A percentile compares a stretch with the other conserved stretches of the same genome.
phyloP scores from a whole-genome alignment of 2,329 filamentous ascomycete genomes.

The Curvularia spicifera region DNA sequence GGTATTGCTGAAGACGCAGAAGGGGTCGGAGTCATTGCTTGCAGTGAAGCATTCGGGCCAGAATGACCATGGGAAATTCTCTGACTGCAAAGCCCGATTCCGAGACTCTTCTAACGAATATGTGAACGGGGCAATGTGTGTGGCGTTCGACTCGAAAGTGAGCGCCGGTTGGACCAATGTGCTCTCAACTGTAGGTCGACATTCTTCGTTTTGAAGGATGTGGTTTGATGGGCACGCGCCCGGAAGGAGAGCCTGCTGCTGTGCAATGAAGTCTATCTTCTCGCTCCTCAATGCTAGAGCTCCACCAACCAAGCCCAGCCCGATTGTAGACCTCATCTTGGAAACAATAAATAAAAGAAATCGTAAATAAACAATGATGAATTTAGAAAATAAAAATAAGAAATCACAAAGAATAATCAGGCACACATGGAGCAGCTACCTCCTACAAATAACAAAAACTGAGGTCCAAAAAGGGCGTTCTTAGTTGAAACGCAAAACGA shows the following conservation, averaged over 20 bases:
- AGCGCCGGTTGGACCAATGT: constrained; percentile 7
- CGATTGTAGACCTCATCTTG: constrained; percentile 32
- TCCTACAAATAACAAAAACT: neutral
- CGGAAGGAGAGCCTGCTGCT: constrained; percentile 29
- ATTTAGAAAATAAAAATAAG: neutral
- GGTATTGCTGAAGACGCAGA: constrained; percentile 42
- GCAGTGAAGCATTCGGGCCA: constrained; percentile 44
- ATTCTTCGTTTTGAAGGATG: constrained; percentile 34
- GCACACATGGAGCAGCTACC: neutral
- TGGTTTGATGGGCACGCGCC: constrained; percentile 36
- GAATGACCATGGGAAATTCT: constrained; percentile 43
- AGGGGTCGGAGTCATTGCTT: constrained; percentile 32
- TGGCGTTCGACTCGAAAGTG: constrained; percentile 28
- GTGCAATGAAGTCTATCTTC: constrained; percentile 29
- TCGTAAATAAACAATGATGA: neutral
- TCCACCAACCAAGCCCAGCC: constrained; percentile 31
- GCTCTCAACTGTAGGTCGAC: constrained; percentile 22
- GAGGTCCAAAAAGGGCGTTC: neutral
- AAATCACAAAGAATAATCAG: neutral
- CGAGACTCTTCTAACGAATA: constrained; percentile 33
- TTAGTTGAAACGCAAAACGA: constrained; percentile 33
- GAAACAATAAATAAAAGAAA: neutral
- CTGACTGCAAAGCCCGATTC: constrained; percentile 22
- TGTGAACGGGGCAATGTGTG: constrained; percentile 15
- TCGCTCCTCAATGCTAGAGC: constrained; percentile 30